A percentile compares a stretch with the other conserved stretches of the same genome.
These are phyloP conservation scores for Fusarium newnesense DNA, from an alignment of 2,329 filamentous ascomycete species.

Conservation along the genomic window DNA sequence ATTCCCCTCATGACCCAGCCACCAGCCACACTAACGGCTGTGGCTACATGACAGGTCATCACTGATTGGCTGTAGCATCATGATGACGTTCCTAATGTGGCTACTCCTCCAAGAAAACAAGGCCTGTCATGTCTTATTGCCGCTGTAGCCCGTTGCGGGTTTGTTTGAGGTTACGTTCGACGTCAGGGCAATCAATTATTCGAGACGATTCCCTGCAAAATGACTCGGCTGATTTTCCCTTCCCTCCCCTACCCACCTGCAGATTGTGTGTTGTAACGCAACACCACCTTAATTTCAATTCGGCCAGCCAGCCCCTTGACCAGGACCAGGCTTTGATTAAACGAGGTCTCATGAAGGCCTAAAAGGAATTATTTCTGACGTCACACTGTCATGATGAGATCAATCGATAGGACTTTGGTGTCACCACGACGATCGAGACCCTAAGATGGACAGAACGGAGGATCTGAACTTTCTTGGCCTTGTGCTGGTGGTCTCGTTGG, in stretches of 20 bases:
- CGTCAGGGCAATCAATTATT: conserved; percentile 26
- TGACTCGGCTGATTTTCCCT: conserved; percentile 22
- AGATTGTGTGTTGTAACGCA: not conserved
- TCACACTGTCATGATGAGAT: conserved; percentile 39
- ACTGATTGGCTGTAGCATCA: conserved; percentile 6
- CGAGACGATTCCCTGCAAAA: conserved; percentile 19
- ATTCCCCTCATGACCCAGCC: conserved; percentile 31
- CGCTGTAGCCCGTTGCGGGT: conserved; percentile 21
- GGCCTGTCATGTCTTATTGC: conserved; percentile 21
- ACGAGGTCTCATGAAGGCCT: not conserved
- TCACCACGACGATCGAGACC: conserved; percentile 25
- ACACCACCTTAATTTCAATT: conserved; percentile 7
- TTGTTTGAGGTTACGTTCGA: conserved; percentile 30
- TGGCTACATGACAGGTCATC: conserved; percentile 7
- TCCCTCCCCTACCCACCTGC: not conserved
- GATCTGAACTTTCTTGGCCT: not conserved
- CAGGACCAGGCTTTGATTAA: conserved; percentile 6
- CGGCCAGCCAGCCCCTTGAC: not conserved
- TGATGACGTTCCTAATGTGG: conserved; percentile 29
- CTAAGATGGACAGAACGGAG: not conserved
- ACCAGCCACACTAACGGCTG: conserved; percentile 27
- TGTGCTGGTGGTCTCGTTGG: conserved; percentile 8
- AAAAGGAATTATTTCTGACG: conserved; percentile 20
- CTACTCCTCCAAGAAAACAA: conserved; percentile 24
- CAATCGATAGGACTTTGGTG: conserved; percentile 16